Conservation (phyloP, 2,329 filamentous ascomycete genomes). For the Ambrosiella beaveri region DNA sequence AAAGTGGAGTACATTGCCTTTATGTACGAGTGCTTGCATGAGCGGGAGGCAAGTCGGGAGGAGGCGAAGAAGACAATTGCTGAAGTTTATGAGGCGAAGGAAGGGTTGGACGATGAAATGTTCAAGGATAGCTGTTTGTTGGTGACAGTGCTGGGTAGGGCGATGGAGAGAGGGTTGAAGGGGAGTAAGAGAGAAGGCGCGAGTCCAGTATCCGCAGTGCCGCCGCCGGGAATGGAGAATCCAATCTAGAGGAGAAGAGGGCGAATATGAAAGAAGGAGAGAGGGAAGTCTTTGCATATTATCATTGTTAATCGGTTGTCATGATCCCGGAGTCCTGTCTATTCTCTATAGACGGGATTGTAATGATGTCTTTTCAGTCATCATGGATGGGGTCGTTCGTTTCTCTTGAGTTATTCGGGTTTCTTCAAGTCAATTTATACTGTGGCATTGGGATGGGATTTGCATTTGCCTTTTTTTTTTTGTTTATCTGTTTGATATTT, state of each 20-base stretch:
- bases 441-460: background rate
- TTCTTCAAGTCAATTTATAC: background rate
- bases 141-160: constrained; percentile 68
- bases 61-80: constrained; percentile 70
- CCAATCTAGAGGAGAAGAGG: constrained; percentile 19
- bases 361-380: background rate
- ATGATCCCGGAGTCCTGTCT: no score
- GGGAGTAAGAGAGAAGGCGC: constrained; percentile 17
- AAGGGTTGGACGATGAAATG: constrained; percentile 89
- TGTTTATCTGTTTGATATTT: no score
- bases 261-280: background rate
- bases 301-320: background rate
- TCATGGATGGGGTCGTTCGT: background rate
- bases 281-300: background rate
- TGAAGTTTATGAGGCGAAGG: constrained; percentile 78
- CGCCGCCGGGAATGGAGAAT: constrained; percentile 27
- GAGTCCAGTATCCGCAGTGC: constrained; percentile 14
- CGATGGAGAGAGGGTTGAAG: constrained; percentile 58
- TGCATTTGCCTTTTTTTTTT: no score
- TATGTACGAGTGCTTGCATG: constrained; percentile 80
- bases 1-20: constrained; percentile 89
- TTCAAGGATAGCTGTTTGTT: constrained; percentile 83
- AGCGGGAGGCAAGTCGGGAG: constrained; percentile 55
- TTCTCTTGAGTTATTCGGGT: background rate
- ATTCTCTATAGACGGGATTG: background rate